Percentiles rank a stretch among this genome's conserved stretches.
Evolutionary conservation across 306 rosid species (phyloP).

Genomic region (Delonix regia): DNA sequence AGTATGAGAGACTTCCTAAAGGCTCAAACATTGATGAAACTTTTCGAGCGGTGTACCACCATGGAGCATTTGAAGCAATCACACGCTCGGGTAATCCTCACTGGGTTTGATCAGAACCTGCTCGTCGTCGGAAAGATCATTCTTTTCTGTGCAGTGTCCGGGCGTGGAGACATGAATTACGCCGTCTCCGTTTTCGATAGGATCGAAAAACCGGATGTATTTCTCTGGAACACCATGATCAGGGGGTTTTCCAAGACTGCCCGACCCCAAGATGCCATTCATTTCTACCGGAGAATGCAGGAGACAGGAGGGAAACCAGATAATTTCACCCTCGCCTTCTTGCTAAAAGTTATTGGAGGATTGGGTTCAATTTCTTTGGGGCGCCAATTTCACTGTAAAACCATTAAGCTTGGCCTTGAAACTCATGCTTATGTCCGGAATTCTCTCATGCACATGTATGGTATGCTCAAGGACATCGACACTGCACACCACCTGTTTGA

Average conservation of each 20-base stretch:
- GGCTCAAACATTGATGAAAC: constrained; percentile 48
- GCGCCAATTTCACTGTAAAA: constrained; percentile 57
- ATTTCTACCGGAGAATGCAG: constrained; percentile 59
- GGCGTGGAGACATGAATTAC: constrained; percentile 51
- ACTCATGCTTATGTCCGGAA: constrained; percentile 66
- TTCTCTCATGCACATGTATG: constrained; percentile 75
- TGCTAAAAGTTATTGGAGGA: constrained; percentile 57
- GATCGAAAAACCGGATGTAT: constrained; percentile 62
- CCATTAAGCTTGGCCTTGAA: constrained; percentile 54
- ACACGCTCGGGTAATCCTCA: constrained; percentile 52
- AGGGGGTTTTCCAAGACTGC: constrained; percentile 64
- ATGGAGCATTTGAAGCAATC: constrained; percentile 52
- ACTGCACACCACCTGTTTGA: constrained; percentile 65
- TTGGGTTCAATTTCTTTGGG: constrained; percentile 51
- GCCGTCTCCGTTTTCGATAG: constrained; percentile 54
- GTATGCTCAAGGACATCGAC: constrained; percentile 48
- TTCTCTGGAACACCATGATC: constrained; percentile 74
- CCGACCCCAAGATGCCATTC: constrained; percentile 48
- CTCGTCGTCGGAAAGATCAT: constrained; percentile 63
- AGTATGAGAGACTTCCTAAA: constrained; percentile 31
- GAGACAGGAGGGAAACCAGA: constrained; percentile 38
- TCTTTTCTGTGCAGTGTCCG: constrained; percentile 53
- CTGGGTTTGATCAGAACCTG: constrained; percentile 53
- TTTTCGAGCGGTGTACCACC: constrained; percentile 60
- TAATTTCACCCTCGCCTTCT: constrained; percentile 69